Conservation (phyloP, 805 yeast species). For the Yarrowia osloensis region DNA sequence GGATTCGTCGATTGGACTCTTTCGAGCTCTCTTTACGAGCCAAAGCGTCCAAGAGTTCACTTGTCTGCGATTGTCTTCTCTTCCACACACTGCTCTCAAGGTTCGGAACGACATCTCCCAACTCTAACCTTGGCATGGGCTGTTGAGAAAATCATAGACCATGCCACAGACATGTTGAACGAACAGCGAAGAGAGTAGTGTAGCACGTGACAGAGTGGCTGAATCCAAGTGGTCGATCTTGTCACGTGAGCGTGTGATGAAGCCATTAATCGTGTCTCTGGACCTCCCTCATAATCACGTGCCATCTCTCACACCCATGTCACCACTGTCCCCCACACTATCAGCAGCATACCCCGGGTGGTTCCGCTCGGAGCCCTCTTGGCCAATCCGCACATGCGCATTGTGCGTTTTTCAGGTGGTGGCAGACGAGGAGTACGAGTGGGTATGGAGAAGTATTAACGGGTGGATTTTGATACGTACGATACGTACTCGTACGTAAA, state of each 20-base stretch:
- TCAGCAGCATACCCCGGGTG: constrained; percentile 7
- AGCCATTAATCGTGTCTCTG: no score
- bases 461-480: no score
- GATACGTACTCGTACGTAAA: no score
- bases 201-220: no score
- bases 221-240: no score
- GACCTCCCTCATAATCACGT: no score
- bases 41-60: neutral
- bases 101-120: neutral
- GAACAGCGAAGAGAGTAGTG: no score
- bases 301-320: neutral
- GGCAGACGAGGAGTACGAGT: constrained; percentile 9
- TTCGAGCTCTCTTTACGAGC: neutral
- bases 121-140: neutral
- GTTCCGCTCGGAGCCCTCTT: constrained; percentile 10
- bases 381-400: constrained; percentile 30
- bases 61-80: neutral
- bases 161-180: neutral
- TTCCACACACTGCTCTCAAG: neutral
- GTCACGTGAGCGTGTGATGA: no score
- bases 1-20: no score
- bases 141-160: neutral
- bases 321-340: constrained; percentile 1
- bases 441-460: neutral
- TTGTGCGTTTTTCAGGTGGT: constrained; percentile 2